Conservation (phyloP, 192 early-diverging fungal species). For the Jimgerdemannia lactiflua region DNA sequence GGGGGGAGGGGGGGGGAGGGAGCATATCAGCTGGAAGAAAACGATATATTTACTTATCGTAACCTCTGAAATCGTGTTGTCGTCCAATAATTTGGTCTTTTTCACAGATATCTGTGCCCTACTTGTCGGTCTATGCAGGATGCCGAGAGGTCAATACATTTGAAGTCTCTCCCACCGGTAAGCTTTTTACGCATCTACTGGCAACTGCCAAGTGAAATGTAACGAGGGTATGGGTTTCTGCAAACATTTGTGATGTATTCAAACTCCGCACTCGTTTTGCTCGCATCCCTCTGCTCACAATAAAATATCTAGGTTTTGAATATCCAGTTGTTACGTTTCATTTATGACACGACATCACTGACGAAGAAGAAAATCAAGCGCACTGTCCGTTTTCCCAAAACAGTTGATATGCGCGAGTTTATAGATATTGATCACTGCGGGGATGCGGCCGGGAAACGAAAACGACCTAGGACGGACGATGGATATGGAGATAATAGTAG, state of each 20-base stretch:
- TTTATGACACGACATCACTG: constrained; percentile 24
- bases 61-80: not conserved
- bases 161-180: constrained; percentile 28
- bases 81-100: not conserved
- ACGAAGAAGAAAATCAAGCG: constrained; percentile 37
- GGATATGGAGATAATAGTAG: not conserved
- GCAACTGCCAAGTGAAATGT: too few relatives aligned
- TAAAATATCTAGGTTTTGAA: constrained; percentile 11
- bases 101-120: constrained; percentile 22
- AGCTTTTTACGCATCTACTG: not conserved
- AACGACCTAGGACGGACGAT: not conserved
- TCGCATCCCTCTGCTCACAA: too few relatives aligned
- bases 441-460: not conserved
- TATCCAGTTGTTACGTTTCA: constrained; percentile 39
- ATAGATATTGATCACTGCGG: constrained; percentile 3
- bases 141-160: constrained; percentile 22
- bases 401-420: constrained; percentile 23
- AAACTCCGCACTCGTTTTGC: too few relatives aligned
- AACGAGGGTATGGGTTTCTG: too few relatives aligned
- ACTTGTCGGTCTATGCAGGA: constrained; percentile 29
- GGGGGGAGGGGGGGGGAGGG: too few relatives aligned
- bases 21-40: too few relatives aligned
- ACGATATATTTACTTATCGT: not conserved
- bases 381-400: constrained; percentile 23
- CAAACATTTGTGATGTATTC: too few relatives aligned